These are phyloP conservation scores for Rhizophagus clarus DNA, from an alignment of 192 early-diverging fungal genomes.

Conservation along the genomic window DNA sequence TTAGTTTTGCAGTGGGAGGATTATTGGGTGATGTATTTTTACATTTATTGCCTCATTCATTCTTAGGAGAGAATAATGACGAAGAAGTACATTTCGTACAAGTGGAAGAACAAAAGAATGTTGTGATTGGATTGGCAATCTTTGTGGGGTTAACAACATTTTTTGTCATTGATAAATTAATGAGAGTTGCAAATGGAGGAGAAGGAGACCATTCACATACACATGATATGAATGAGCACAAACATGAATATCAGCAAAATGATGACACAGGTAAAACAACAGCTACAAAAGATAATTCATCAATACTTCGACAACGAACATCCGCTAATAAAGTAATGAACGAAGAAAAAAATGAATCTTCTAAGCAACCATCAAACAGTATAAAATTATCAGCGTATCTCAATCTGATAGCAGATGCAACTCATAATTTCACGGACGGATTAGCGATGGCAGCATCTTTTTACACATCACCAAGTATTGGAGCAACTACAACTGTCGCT, in stretches of 20 bases:
- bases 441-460: constrained; percentile 84
- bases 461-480: constrained; percentile 76
- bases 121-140: constrained; percentile 71
- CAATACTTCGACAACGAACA: not conserved
- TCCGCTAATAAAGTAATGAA: constrained; percentile 34
- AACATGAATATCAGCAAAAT: constrained; percentile 48
- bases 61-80: constrained; percentile 53
- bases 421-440: constrained; percentile 88
- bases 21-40: constrained; percentile 84
- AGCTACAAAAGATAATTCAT: not conserved
- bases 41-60: constrained; percentile 80
- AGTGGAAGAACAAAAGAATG: constrained; percentile 56
- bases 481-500: constrained; percentile 82
- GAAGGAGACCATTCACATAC: constrained; percentile 61
- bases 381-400: constrained; percentile 77
- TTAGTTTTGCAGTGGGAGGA: constrained; percentile 87
- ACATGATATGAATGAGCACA: constrained; percentile 53
- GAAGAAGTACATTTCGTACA: constrained; percentile 42
- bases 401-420: constrained; percentile 80
- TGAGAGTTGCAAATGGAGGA: constrained; percentile 74
- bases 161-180: constrained; percentile 81
- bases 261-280: constrained; percentile 1
- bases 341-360: constrained; percentile 36
- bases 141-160: constrained; percentile 78
- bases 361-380: constrained; percentile 41